phyloP scores from a whole-genome alignment of 352 stramenopile genomes.

The Phytophthora lateralis region DNA sequence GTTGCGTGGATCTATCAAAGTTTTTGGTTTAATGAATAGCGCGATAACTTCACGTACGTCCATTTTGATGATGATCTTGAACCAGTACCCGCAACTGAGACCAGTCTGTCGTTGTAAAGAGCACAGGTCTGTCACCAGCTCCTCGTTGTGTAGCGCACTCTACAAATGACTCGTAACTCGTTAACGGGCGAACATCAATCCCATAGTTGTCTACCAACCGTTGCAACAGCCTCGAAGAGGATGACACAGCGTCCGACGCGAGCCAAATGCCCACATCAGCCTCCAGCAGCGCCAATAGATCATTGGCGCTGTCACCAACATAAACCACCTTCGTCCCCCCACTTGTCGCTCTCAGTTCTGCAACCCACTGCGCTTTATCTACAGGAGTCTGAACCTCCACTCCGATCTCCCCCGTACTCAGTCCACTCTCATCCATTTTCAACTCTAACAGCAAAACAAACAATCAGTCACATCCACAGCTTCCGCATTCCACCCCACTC shows the following conservation, averaged over 20 bases:
- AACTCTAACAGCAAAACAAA: conserved; percentile 46
- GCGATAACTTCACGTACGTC: conserved; percentile 1
- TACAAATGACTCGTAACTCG: conserved; percentile 8
- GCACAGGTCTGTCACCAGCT: conserved; percentile 19
- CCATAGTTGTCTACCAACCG: conserved; percentile 41
- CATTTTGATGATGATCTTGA: background rate
- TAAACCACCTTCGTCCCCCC: conserved; percentile 41
- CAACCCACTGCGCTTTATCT: conserved; percentile 57
- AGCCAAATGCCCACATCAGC: conserved; percentile 69
- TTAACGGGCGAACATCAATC: conserved; percentile 37
- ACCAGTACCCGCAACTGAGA: conserved; percentile 19
- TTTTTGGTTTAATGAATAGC: conserved; percentile 18
- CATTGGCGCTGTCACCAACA: conserved; percentile 71
- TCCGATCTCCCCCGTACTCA: conserved; percentile 60
- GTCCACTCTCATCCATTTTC: conserved; percentile 35
- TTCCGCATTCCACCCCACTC: background rate
- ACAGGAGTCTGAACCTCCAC: conserved; percentile 56
- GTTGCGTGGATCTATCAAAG: conserved; percentile 29
- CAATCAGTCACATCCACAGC: background rate
- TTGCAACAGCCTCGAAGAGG: conserved; percentile 17
- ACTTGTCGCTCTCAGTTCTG: conserved; percentile 12
- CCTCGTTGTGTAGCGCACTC: conserved; percentile 10
- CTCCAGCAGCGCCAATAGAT: conserved; percentile 63
- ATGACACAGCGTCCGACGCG: background rate
- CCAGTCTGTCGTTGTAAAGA: conserved; percentile 34